Evolutionary conservation across 495 filamentous ascomycete genomes (phyloP), one percentile per base, ranked within the genome.

Genomic region (Podospora conica): DNA sequence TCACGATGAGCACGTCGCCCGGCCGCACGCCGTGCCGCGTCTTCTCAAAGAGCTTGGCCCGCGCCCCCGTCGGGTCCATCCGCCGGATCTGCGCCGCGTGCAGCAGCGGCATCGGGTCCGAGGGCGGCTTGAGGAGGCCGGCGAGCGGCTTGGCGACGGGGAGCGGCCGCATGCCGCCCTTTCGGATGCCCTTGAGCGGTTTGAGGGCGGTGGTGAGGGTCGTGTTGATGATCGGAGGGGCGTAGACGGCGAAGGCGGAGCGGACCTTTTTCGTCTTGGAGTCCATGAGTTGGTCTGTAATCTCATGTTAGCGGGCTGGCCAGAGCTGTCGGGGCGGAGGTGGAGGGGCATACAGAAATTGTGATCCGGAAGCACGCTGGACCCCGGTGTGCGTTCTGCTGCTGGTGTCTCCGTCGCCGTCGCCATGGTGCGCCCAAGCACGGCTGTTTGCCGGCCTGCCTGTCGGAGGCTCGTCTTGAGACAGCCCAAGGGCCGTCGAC

Each of bases 1-100:
- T 92, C 48, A 96, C 90, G 62, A 92, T 90, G n/a, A 98, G 81
- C 67, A 98, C 90, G 78, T 98, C 95, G 66, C 95, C 95, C 8
- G 86, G 81, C 66, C 87, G 85, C 28, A 88, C 90, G 68, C 85
- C 84, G 75, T 96, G 90, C 21, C 83, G 83, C 76, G 79, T 73
- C 58, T 87, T 87, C 66, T 88, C 84, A 79, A 98, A 96, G 27
- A 98, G 86, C 27, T 87, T 85, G 59, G 86, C 88, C 18, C 93
- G 90, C 28, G 90, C 87, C 27, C 92, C 91, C 23, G 84, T 91
- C 22, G 92, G 92, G 76, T 98, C 95, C 68, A 97, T 90, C 20
- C 80, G 71, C 11, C 80, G 68, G 70, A 96, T 79, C 78, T 97
- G 92, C 11, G 82, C 69, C 31, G 80, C 76, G 65, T 86, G 86